Evolutionary conservation across 805 yeast genomes (phyloP).

Genomic region (Ogataea allantospora): DNA sequence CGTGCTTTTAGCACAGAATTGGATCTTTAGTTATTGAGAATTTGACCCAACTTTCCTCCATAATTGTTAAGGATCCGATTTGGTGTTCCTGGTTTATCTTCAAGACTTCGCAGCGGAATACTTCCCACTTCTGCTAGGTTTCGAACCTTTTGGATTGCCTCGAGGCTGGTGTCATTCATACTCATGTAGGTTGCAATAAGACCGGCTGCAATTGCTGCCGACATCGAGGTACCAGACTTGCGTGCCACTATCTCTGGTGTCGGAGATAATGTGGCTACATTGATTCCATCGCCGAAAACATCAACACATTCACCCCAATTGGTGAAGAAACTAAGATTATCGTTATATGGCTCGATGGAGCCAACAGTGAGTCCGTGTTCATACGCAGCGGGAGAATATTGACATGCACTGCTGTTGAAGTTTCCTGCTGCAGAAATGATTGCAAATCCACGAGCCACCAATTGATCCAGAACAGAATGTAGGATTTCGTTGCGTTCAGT

Average conservation of each 20-base stretch:
- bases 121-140: conserved; percentile 17
- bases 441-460: conserved; percentile 41
- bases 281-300: conserved; percentile 49
- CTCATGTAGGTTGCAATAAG: conserved; percentile 44
- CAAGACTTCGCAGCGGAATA: conserved; percentile 13
- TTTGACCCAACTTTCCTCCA: conserved; percentile 19
- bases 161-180: conserved; percentile 35
- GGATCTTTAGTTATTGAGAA: conserved; percentile 13
- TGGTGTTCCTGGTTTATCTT: conserved; percentile 16
- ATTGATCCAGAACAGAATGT: conserved; percentile 44
- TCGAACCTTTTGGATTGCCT: conserved; percentile 34
- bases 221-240: conserved; percentile 49
- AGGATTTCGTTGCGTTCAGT: conserved; percentile 39
- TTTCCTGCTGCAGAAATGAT: conserved; percentile 53
- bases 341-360: conserved; percentile 36
- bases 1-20: conserved; percentile 32
- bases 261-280: conserved; percentile 41
- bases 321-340: conserved; percentile 37
- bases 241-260: conserved; percentile 31
- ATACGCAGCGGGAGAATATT: conserved; percentile 47
- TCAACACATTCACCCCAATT: conserved; percentile 57
- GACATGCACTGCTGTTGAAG: conserved; percentile 42
- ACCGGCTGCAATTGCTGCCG: conserved; percentile 47
- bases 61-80: conserved; percentile 25
- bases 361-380: conserved; percentile 40